Percentiles rank a stretch among this genome's conserved stretches.
Conservation (phyloP, 805 yeast genomes). For the Metschnikowia koreensis region DNA sequence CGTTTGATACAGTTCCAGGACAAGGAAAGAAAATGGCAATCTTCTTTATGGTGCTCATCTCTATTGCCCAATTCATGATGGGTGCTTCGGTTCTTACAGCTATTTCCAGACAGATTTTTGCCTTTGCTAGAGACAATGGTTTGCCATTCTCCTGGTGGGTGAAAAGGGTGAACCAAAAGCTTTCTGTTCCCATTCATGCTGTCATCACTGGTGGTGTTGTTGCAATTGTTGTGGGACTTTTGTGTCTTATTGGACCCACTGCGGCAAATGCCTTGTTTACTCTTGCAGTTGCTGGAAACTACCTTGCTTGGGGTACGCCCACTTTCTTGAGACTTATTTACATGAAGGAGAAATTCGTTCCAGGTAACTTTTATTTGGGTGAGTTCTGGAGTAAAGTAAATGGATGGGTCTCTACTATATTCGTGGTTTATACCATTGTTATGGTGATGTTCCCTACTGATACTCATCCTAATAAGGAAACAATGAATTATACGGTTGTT, state of each 20-base stretch:
- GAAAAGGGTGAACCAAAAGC: constrained; percentile 53
- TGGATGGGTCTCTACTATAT: constrained; percentile 47
- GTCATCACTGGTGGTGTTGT: constrained; percentile 46
- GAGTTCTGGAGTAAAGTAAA: constrained; percentile 41
- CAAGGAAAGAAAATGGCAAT: constrained; percentile 61
- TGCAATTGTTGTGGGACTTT: constrained; percentile 52
- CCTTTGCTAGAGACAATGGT: constrained; percentile 75
- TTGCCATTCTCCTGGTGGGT: constrained; percentile 53
- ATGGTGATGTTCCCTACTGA: constrained; percentile 62
- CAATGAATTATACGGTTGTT: constrained; percentile 71
- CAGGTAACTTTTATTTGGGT: constrained; percentile 71
- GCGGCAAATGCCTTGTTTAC: constrained; percentile 72
- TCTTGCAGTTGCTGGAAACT: constrained; percentile 59
- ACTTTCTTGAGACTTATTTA: constrained; percentile 45
- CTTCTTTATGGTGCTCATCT: constrained; percentile 57
- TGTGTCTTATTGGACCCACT: constrained; percentile 55
- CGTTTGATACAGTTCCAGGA: constrained; percentile 33
- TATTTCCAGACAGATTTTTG: constrained; percentile 69
- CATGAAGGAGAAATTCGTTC: constrained; percentile 50
- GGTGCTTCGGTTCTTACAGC: constrained; percentile 63
- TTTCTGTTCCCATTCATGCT: constrained; percentile 67
- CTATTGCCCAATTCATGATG: constrained; percentile 64
- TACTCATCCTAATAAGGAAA: constrained; percentile 35
- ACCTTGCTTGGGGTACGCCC: constrained; percentile 63
- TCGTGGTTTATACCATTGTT: constrained; percentile 52